Evolutionary conservation across 306 rosid genomes (phyloP), one percentile per base, ranked within the genome.

Genomic region (Trifolium subterraneum): DNA sequence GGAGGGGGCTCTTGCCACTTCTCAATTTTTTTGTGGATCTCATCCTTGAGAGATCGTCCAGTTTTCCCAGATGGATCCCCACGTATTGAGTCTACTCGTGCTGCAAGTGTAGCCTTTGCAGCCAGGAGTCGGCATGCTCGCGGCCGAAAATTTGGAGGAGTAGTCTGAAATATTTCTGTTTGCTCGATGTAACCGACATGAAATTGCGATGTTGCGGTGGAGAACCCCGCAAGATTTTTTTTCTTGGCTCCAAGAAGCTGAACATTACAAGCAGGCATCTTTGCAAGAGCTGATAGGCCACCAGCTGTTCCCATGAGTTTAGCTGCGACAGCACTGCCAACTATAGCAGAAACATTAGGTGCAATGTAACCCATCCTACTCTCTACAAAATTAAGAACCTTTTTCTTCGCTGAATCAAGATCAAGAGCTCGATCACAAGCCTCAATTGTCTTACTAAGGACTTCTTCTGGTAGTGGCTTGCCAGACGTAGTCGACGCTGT

Each of bases 1-100:
- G 98, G 98, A 44, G 98, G 98, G 33, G 96, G 98, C 80, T 94
- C 99, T 73, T 94, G 99, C 97, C 97, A 91, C 81, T 90, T 94
- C 87, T 94, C 99, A 83, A 94, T 94, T 77, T 94, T 94, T 80
- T 91, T 94, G 74, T 70, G 86, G 78, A 90, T 80, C 81, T 90
- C 96, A 10, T 88, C 95, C 76, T 83, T 85, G 31, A 92, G 83
- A 18, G 52, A 47, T 80, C 90, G 88, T 25, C 99, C 99, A 16
- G 82, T 81, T 7, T 63, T 87, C 59, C 97, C 97, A 18, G 99
- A 88, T 62, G 96, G 95, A 81, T 94, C 99, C 59, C 96, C 97
- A 52, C 93, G 87, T 14, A 87, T 87, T 33, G 97, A 92, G 86
- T 94, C 99, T 45, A 92, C 96, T 22, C 96, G 86, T 63, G 97